Base-by-base conservation (phyloP, 2,329 filamentous ascomycete genomes). In the Huntiella abstrusa region DNA sequence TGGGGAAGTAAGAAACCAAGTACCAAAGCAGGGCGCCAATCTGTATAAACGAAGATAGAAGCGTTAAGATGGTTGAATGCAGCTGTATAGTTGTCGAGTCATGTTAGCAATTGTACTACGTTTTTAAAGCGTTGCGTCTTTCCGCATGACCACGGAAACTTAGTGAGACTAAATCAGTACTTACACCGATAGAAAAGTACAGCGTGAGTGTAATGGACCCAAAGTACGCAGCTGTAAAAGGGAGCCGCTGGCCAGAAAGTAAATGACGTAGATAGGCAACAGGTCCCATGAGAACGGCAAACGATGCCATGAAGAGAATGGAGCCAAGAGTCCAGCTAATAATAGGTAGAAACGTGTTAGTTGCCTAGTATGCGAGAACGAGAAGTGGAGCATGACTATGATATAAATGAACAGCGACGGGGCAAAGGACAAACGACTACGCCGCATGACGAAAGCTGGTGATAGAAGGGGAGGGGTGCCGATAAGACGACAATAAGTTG, bases 1-100 rank as follows among this genome's bases (percentile, higher is more conserved):
- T 94, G 19, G 91, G 91, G 57, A 96, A 96, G 62, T 98, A 98
- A 64, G 84, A 93, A 61, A 96, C 78, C 41, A 95, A 70, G 64
- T 96, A 96, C 88, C 88, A 96, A 41, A 84, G 53, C 52, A 96
- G 68, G 52, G 81, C 83, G 45, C 79, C 77, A 46, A 96, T 69
- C 60, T 98, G 91, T 54, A 87, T 66, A 50, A 95, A 70, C 51
- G 84, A 78, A 16, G 86, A 82, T 52, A 95, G 66, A 46, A 96
- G 68, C 12, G 91, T 96, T 53, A 96, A 74, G 51, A 92, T 64
- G 36, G 83, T 86, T 59, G 72, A 88, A 59, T 81, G 81, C 53
- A 93, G 77, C 86, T 94, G 7, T 33, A 11, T 7, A 17, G 13
- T 13, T 17, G 19, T 15, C 10, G 4, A 15, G 12, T 39, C 19